Percentiles rank a stretch among this genome's conserved stretches.
These are phyloP conservation scores for Uronychia binucleata DNA, from an alignment of 73 alveolate species.

Conservation along the genomic window DNA sequence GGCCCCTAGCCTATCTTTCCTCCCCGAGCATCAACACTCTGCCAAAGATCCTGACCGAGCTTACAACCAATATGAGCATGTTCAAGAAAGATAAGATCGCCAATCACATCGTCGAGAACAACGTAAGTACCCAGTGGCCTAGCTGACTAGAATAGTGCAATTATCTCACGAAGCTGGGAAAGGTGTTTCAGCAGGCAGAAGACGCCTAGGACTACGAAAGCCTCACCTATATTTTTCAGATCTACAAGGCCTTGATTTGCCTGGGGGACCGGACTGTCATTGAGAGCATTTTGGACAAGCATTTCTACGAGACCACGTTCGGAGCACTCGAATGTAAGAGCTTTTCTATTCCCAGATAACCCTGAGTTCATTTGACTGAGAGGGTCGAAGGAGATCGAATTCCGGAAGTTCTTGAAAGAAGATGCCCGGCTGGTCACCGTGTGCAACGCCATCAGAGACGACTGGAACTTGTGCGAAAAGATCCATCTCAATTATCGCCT, in stretches of 20 bases:
- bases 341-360: slow-evolving; percentile 6
- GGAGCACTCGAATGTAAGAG: slow-evolving; percentile 75
- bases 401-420: slow-evolving; percentile 76
- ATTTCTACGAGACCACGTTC: slow-evolving; percentile 70
- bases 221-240: slow-evolving; percentile 36
- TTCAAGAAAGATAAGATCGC: background rate
- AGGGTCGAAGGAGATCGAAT: slow-evolving; percentile 16
- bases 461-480: slow-evolving; percentile 50
- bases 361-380: slow-evolving; percentile 40
- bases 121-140: background rate
- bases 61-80: background rate
- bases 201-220: background rate
- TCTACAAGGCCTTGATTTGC: slow-evolving; percentile 70
- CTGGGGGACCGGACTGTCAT: slow-evolving; percentile 64
- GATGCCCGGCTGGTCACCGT: slow-evolving; percentile 78
- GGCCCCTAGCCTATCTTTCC: background rate
- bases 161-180: background rate
- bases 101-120: background rate
- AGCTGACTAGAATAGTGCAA: background rate
- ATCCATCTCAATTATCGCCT: slow-evolving; percentile 76
- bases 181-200: background rate
- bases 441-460: slow-evolving; percentile 39
- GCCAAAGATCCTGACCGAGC: background rate
- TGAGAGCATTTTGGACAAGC: slow-evolving; percentile 71
- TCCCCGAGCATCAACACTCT: background rate